Evolutionary conservation across 2,329 filamentous ascomycete genomes (phyloP).

Genomic region (Colletotrichum zoysiae): DNA sequence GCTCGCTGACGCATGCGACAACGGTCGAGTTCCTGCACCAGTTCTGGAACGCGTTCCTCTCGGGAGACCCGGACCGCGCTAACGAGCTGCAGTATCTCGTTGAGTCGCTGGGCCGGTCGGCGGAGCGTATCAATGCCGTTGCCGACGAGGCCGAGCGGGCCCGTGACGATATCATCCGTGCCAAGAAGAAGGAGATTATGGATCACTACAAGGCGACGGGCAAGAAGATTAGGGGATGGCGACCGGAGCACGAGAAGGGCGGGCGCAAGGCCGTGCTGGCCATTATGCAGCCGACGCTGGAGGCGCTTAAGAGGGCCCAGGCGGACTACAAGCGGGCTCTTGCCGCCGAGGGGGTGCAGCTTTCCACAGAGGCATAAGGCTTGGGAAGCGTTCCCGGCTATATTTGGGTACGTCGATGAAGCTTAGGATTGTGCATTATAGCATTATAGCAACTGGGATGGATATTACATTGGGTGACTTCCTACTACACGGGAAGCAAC

Average conservation of each 20-base stretch:
- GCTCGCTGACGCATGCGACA: conserved; percentile 84
- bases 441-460: conserved; percentile 1
- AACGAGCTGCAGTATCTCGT: conserved; percentile 84
- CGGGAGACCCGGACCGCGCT: conserved; percentile 84
- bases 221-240: conserved; percentile 75
- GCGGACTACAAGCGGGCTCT: conserved; percentile 79
- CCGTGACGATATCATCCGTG: conserved; percentile 74
- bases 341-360: conserved; percentile 69
- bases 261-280: conserved; percentile 81
- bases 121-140: conserved; percentile 83
- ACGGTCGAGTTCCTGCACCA: conserved; percentile 97
- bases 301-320: conserved; percentile 77
- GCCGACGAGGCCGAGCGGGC: conserved; percentile 83
- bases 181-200: conserved; percentile 76
- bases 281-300: conserved; percentile 80
- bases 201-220: conserved; percentile 79
- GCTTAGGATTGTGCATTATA: background rate
- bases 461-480: background rate
- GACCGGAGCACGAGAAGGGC: conserved; percentile 76
- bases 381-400: background rate
- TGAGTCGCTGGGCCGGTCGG: conserved; percentile 83
- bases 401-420: background rate
- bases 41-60: conserved; percentile 94
- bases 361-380: conserved; percentile 58
- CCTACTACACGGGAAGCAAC: background rate